Evolutionary conservation across 345 rosid species (phyloP).

Genomic region (Lepidium sativum): DNA sequence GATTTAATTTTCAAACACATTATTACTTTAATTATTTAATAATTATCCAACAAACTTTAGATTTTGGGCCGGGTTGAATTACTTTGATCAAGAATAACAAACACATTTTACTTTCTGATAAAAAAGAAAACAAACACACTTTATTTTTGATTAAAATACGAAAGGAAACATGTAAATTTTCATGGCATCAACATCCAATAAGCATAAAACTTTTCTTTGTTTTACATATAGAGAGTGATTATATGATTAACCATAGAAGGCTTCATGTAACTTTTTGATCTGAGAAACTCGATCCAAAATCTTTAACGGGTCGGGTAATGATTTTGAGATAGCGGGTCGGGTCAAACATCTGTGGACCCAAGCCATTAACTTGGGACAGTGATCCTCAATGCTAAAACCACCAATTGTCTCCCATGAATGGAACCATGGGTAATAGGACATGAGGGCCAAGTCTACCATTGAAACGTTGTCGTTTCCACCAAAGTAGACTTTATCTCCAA

Average conservation of each 20-base stretch:
- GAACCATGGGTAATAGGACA: constrained; percentile 32
- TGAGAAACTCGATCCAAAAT: constrained; percentile 22
- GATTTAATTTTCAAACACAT: too few species aligned
- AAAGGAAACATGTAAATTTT: too few species aligned
- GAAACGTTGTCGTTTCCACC: constrained; percentile 27
- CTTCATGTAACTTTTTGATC: constrained; percentile 21
- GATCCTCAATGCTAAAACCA: constrained; percentile 18
- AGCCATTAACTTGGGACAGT: constrained; percentile 19
- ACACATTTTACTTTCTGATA: too few species aligned
- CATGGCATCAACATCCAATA: not conserved
- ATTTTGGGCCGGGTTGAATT: too few species aligned
- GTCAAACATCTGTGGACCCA: constrained; percentile 23
- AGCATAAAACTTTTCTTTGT: not conserved
- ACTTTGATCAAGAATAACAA: too few species aligned
- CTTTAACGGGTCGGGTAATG: constrained; percentile 21
- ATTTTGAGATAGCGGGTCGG: constrained; percentile 21
- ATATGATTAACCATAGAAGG: constrained; percentile 25
- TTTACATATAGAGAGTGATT: not conserved
- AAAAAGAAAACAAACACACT: too few species aligned
- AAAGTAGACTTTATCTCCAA: constrained; percentile 25
- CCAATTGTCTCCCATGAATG: constrained; percentile 24
- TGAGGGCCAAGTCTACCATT: constrained; percentile 23
- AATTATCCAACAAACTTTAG: too few species aligned
- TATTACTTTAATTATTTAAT: too few species aligned
- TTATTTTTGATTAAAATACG: too few species aligned